Evolutionary conservation across 768 basidiomycete species (phyloP).

Genomic region (Cubamyces sp.): DNA sequence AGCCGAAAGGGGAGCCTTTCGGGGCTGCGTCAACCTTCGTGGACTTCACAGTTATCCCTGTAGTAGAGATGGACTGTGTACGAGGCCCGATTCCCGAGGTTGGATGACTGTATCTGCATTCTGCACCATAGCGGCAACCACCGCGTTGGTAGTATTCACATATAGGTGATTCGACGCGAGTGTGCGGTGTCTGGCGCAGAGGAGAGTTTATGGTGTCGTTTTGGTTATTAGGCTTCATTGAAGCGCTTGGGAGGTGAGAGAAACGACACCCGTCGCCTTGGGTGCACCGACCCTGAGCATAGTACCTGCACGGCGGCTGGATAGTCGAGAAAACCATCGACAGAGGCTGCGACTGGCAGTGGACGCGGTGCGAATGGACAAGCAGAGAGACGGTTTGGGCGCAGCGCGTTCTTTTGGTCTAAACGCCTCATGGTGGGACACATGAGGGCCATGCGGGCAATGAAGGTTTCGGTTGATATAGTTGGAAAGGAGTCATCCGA

Average conservation of each 20-base stretch:
- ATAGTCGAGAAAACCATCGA: neutral
- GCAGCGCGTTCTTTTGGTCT: no score
- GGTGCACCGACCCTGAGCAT: constrained; percentile 1
- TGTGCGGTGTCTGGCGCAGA: neutral
- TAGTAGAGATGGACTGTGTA: no score
- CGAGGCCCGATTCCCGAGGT: neutral
- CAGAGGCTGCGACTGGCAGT: neutral
- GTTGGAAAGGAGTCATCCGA: no score
- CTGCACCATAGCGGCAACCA: constrained; percentile 1
- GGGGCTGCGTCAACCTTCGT: no score
- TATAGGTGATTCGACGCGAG: neutral
- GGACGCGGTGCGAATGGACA: neutral
- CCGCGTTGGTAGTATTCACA: constrained; percentile 8
- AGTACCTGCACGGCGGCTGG: neutral
- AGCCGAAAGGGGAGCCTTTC: neutral
- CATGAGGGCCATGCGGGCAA: no score
- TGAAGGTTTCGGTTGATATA: no score
- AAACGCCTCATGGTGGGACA: no score
- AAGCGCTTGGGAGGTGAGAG: neutral
- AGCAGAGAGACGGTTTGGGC: no score
- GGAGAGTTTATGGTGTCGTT: no score
- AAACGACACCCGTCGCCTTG: constrained; percentile 7
- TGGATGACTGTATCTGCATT: constrained; percentile 1
- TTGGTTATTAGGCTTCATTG: neutral
- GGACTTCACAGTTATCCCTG: no score